Conservation (phyloP, 352 stramenopile species). For the Globisporangium echinulatum region DNA sequence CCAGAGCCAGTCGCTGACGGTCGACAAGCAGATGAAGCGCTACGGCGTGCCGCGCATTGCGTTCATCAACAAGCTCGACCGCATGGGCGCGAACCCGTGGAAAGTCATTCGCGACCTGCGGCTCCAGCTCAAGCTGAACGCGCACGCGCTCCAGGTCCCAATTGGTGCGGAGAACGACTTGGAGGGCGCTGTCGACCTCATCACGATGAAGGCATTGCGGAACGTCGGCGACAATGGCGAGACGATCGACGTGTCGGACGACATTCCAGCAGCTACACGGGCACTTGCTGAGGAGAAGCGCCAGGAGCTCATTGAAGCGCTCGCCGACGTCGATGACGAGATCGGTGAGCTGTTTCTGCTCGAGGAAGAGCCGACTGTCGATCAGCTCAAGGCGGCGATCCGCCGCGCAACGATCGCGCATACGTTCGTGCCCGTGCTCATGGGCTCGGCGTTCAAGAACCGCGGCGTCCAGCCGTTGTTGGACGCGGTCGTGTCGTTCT, state of each 20-base stretch:
- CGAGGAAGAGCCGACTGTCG: slow-evolving; percentile 91
- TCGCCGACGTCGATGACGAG: slow-evolving; percentile 98
- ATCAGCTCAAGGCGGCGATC: slow-evolving; percentile 93
- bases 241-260: slow-evolving; percentile 78
- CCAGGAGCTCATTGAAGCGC: slow-evolving; percentile 89
- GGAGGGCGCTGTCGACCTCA: slow-evolving; percentile 95
- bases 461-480: slow-evolving; percentile 98
- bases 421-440: slow-evolving; percentile 98
- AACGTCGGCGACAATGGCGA: slow-evolving; percentile 92
- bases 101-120: slow-evolving; percentile 94
- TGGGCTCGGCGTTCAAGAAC: slow-evolving; percentile 98
- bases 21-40: slow-evolving; percentile 99
- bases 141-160: slow-evolving; percentile 94
- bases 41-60: slow-evolving; percentile 98
- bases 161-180: slow-evolving; percentile 96
- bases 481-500: slow-evolving; percentile 96
- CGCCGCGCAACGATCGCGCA: slow-evolving; percentile 93
- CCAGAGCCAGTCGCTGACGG: slow-evolving; percentile 97
- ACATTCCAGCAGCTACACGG: slow-evolving; percentile 87
- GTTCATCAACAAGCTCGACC: slow-evolving; percentile 99
- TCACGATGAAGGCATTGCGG: slow-evolving; percentile 86
- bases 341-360: slow-evolving; percentile 99
- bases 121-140: slow-evolving; percentile 96
- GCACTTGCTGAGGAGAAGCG: slow-evolving; percentile 88
- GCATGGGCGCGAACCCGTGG: slow-evolving; percentile 94